These are phyloP conservation scores for Tetrapisispora arboricola DNA, from an alignment of 805 yeast genomes.

Conservation along the genomic window DNA sequence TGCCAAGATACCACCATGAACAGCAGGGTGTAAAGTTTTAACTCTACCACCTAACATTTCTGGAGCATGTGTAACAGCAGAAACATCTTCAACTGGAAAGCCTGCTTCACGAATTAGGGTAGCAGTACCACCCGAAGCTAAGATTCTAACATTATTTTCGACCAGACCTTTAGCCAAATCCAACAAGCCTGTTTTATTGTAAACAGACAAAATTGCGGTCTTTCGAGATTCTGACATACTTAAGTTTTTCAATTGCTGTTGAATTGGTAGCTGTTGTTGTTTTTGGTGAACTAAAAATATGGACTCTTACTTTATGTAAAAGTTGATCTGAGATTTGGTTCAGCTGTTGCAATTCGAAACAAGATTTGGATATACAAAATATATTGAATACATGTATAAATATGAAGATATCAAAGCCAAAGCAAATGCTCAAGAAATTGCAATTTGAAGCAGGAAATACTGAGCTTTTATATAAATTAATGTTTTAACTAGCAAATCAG, in stretches of 20 bases:
- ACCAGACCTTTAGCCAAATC: conserved; percentile 94
- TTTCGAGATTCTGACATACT: conserved; percentile 35
- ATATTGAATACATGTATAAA: too few relatives aligned
- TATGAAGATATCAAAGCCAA: too few relatives aligned
- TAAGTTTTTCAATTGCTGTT: neutral
- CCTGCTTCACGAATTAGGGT: conserved; percentile 92
- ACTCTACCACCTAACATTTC: conserved; percentile 99
- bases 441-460: too few relatives aligned
- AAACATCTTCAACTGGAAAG: conserved; percentile 93
- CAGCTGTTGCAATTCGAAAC: too few relatives aligned
- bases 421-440: too few relatives aligned
- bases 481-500: too few relatives aligned
- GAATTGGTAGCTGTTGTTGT: too few relatives aligned
- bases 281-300: too few relatives aligned
- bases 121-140: conserved; percentile 98
- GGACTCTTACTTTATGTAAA: too few relatives aligned
- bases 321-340: too few relatives aligned
- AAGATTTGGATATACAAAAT: too few relatives aligned
- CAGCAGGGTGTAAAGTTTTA: conserved; percentile 97
- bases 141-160: conserved; percentile 77
- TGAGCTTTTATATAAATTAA: too few relatives aligned
- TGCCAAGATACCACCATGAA: conserved; percentile 95
- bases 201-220: conserved; percentile 93
- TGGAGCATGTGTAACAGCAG: conserved; percentile 93
- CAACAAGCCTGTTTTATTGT: conserved; percentile 92